These are phyloP conservation scores for Penicillium glabrum DNA, from an alignment of 2,329 filamentous ascomycete genomes.

Conservation along the genomic window DNA sequence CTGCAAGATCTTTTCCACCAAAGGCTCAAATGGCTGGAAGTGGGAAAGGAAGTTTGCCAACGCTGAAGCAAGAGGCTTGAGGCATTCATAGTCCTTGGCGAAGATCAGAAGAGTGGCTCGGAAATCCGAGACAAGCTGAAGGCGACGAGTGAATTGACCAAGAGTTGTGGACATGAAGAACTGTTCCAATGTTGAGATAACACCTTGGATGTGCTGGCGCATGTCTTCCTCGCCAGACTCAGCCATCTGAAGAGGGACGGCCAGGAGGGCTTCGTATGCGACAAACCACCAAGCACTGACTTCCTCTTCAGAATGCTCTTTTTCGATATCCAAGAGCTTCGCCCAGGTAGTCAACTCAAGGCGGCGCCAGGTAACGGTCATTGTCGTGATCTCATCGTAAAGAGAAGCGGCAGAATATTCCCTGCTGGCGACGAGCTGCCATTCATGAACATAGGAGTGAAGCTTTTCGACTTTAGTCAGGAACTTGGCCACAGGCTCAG, in stretches of 20 bases:
- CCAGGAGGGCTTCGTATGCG: conserved; percentile 85
- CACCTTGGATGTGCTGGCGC: conserved; percentile 61
- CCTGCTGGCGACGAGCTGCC: conserved; percentile 88
- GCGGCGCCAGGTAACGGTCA: conserved; percentile 85
- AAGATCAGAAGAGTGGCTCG: conserved; percentile 66
- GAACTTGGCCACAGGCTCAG: conserved; percentile 81
- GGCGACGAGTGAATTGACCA: conserved; percentile 74
- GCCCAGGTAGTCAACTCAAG: conserved; percentile 92
- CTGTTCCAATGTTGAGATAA: conserved; percentile 72
- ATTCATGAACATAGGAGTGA: conserved; percentile 82
- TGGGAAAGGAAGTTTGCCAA: conserved; percentile 75
- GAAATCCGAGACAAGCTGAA: conserved; percentile 65
- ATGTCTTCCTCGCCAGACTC: conserved; percentile 61
- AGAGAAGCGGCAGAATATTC: conserved; percentile 68
- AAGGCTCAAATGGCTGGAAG: conserved; percentile 68
- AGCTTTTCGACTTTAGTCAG: conserved; percentile 86
- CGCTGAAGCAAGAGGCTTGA: conserved; percentile 62
- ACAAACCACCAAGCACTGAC: conserved; percentile 95
- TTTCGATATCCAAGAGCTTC: conserved; percentile 81
- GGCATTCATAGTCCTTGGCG: conserved; percentile 56
- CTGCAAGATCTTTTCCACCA: conserved; percentile 64
- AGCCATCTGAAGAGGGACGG: conserved; percentile 67
- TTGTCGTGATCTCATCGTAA: conserved; percentile 75
- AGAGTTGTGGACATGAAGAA: conserved; percentile 79
- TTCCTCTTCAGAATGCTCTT: conserved; percentile 70